These are phyloP conservation scores for Lodderomyces pseudojiufengensis DNA, from an alignment of 1,139 yeast species.

Conservation along the genomic window DNA sequence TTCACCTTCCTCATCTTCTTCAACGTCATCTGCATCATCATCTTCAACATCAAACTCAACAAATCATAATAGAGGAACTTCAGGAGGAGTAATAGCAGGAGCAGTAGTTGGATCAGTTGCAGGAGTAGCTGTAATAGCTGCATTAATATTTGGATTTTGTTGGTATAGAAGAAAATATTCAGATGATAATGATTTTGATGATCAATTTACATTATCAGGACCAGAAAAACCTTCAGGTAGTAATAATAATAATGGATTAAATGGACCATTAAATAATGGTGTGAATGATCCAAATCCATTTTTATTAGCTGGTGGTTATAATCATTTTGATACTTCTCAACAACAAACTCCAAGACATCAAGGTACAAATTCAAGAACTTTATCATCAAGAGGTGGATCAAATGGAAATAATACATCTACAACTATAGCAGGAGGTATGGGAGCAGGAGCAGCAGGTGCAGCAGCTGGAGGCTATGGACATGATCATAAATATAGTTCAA, in stretches of 20 bases:
- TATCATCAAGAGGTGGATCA: not conserved
- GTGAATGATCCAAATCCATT: constrained; percentile 23
- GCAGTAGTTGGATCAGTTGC: constrained; percentile 61
- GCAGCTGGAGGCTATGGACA: constrained; percentile 8
- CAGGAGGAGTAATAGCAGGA: constrained; percentile 73
- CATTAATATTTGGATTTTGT: constrained; percentile 39
- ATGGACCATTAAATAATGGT: constrained; percentile 7
- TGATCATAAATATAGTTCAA: constrained; percentile 12
- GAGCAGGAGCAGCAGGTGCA: constrained; percentile 2
- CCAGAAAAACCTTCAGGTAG: constrained; percentile 19
- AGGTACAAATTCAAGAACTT: constrained; percentile 2
- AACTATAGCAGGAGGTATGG: not conserved
- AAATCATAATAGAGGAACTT: constrained; percentile 17
- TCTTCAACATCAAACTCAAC: constrained; percentile 15
- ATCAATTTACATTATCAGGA: constrained; percentile 36
- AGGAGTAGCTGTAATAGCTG: constrained; percentile 43
- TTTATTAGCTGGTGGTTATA: constrained; percentile 16
- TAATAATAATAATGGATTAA: constrained; percentile 5
- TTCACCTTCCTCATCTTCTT: constrained; percentile 14
- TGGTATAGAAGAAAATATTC: constrained; percentile 30
- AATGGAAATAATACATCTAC: constrained; percentile 2
- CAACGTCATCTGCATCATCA: constrained; percentile 17
- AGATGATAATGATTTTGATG: constrained; percentile 36
- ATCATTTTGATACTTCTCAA: constrained; percentile 15
- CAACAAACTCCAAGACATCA: constrained; percentile 9